Evolutionary conservation across 352 stramenopile genomes (phyloP), one percentile per base, ranked within the genome.

Genomic region (Phytophthora citrophthora): DNA sequence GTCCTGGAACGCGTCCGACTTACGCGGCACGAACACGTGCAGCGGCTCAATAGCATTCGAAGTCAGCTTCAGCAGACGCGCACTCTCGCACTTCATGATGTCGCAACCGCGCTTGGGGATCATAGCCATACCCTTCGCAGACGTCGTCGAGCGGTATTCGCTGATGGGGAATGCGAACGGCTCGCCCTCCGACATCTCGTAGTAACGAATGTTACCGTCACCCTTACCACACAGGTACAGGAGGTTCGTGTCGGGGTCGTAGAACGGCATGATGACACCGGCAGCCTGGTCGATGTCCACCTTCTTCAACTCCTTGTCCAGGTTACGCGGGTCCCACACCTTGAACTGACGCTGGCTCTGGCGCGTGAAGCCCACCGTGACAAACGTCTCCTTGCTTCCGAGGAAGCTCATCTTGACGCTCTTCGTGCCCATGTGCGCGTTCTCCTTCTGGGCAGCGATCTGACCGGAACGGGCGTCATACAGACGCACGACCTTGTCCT

Each of bases 231-330:
- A 98, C 54, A 99, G 72, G 86, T 99, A 99, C 36, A 99, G 78
- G 29, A 99, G 86, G 65, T 95, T 96, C 24, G 96, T 99, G 79
- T 99, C 97, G 15, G 84, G 70, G 75, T 99, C 98, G 79, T 97
- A 99, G 77, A 99, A 99, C 18, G 98, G 98, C 82, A 99, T 98
- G 64, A 99, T 97, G 20, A 99, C 97, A 67, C 98, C 98, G 0
- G 97, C 95, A 16, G 97, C 97, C 72, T 99, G 97, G 79, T 99
- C 97, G 66, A 99, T 97, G 66, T 98, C 92, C 58, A 99, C 91
- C 61, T 92, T 95, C 70, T 96, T 95, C 23, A 99, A 64, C 45
- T 97, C 92, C 77, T 96, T 96, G 79, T 94, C 87, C 9, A 96
- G 74, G 49, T 97, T 97, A 59, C 83, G 83, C 24, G 86, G 86